Base-by-base conservation (phyloP, 495 filamentous ascomycete genomes). In the Elasticomyces elasticus region DNA sequence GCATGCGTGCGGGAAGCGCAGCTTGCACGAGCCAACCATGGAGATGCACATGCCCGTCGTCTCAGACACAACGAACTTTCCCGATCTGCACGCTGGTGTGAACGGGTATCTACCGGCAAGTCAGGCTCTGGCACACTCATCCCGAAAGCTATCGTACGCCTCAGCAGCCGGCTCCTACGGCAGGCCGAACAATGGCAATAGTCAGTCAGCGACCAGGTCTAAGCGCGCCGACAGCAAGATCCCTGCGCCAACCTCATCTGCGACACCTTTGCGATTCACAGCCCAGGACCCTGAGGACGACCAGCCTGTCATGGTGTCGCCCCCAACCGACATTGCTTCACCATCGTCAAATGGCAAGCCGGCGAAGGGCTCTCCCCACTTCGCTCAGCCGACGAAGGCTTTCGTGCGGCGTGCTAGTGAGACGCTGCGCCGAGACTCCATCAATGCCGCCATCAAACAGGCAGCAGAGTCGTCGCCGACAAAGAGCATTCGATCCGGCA, bases 371-470 rank as follows among this genome's bases (percentile, higher is more conserved):
- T 1, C 26, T 17, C 55, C 55, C 0, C 47, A 35, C 42, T 61
- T 61, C 31, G 58, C 58, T 35, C 48, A 50, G 48, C 53, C 58
- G 20, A 61, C 58, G 6, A 30, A 52, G 42, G 52, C 58, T 13
- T 56, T 46, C 38, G 41, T 54, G 0, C 26, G 49, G 28, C 47
- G 54, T 13, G 49, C 50, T 23, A 30, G 43, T n/a, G 41, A 53
- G n/a, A 50, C 38, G 13, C 23, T 40, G 10, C 57, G 52, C 40
- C 28, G 50, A 25, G 52, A 55, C 1, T 41, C 40, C 11, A 22
- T 30, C 10, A 12, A 25, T 12, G n/a, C 28, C 4, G 38, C 46
- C 11, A 3, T 23, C 3, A 40, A 37, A 41, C n/a, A 12, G 1
- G 0, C 27, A 15, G 30, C 7, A 13, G 51, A 54, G 13, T 9